phyloP scores from a whole-genome alignment of 1,139 yeast species.

The Geotrichum bryndzae region DNA sequence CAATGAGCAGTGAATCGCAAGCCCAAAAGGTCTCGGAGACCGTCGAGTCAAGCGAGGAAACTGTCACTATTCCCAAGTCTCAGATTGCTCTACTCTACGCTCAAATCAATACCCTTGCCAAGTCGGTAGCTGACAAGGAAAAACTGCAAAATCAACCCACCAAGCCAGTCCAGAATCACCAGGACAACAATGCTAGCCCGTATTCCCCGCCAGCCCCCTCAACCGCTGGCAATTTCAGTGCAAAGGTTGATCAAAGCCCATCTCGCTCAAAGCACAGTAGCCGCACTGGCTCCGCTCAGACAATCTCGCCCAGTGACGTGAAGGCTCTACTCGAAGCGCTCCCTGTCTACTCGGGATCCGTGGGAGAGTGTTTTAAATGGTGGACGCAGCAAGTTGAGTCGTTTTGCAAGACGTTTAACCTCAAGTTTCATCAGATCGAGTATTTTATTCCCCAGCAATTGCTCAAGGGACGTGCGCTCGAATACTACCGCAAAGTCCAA shows the following conservation, averaged over 20 bases:
- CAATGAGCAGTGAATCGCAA: neutral
- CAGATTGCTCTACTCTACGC: constrained; percentile 11
- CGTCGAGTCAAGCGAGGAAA: constrained; percentile 2
- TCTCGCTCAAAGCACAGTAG: neutral
- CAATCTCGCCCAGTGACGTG: constrained; percentile 9
- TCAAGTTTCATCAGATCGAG: constrained; percentile 12
- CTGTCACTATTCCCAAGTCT: constrained; percentile 15
- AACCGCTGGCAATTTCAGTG: neutral
- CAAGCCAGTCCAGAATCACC: neutral
- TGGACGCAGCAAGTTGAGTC: constrained; percentile 18
- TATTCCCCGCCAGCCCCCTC: neutral
- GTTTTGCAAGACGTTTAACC: constrained; percentile 16
- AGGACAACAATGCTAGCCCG: neutral
- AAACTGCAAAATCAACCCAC: neutral
- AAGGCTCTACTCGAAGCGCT: constrained; percentile 12
- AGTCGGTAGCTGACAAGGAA: constrained; percentile 15
- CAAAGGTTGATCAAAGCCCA: neutral
- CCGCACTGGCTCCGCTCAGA: neutral
- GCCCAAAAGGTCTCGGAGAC: neutral
- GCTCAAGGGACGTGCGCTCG: constrained; percentile 14
- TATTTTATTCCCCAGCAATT: constrained; percentile 13
- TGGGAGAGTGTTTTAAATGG: constrained; percentile 16
- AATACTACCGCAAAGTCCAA: constrained; percentile 8
- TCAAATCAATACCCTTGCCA: constrained; percentile 14
- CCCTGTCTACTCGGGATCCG: constrained; percentile 15